Evolutionary conservation across 2,329 filamentous ascomycete species (phyloP), one percentile per base, ranked within the genome.

Genomic region (Sporothrix brasiliensis): DNA sequence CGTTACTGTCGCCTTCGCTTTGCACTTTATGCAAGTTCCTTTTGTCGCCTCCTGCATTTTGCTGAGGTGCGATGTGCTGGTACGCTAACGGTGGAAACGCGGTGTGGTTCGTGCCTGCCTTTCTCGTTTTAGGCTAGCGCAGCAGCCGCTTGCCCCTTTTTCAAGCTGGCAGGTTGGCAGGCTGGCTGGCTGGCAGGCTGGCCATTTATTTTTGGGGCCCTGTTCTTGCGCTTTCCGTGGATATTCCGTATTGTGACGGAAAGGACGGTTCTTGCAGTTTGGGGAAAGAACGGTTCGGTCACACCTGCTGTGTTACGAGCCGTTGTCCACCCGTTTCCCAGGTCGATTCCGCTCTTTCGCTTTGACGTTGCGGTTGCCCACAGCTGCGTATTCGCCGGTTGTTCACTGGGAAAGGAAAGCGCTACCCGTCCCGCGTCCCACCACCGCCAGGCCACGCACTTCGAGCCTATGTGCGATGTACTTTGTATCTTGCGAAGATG

Each of bases 21-120:
- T 47, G 34, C 56, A 4, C 19, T 44, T 60, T 60, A n/a, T 60
- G 56, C 56, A 50, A 16, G 24, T 13, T 49, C 16, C 41, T 44
- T 44, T 65, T 65, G 44, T n/a, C 14, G 44, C 44, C 44, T 27
- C 13, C 49, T 50, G 27, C 24, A n/a, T 67, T 67, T 44, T 54
- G 60, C 44, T 34, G 41, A 41, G 34, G 34, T 56, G 65, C 34
- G 49, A 27, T 56, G 56, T 56, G 49, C 30, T 54, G 49, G 63
- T 54, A 54, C 65, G 34, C 50, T 67, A 67, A 34, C 65, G 21
- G 50, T 50, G 50, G 50, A 27, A 56, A 56, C 65, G 65, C 34
- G 63, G 61, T 14, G 63, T 67, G 65, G 65, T 67, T 67, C 65
- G 50, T 67, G 49, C 65, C 50, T 67, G 49, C 49, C 50, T 67